phyloP scores from a whole-genome alignment of 75 land plant genomes.

The Cryptomeria japonica region DNA sequence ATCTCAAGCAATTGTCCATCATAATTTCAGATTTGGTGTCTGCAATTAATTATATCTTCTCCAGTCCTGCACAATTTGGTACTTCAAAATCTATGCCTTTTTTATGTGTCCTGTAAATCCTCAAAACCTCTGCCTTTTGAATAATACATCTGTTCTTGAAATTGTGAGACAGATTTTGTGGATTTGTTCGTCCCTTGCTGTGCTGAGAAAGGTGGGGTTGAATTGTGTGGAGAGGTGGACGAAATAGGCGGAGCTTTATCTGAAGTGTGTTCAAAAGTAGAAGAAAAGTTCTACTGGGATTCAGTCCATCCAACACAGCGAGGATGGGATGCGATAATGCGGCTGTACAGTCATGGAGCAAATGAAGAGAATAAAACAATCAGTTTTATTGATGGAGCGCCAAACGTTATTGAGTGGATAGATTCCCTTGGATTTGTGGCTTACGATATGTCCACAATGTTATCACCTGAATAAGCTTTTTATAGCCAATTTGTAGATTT shows the following conservation, averaged over 20 bases:
- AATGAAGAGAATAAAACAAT: not conserved
- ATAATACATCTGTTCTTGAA: not conserved
- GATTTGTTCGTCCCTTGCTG: not conserved
- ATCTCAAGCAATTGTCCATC: too few species aligned
- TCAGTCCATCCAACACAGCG: conserved; percentile 21
- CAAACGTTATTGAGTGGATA: not conserved
- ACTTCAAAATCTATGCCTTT: not conserved
- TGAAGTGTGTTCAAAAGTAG: conserved; percentile 9
- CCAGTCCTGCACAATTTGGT: not conserved
- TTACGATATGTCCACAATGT: not conserved
- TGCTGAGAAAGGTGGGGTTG: not conserved
- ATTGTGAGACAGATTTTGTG: not conserved
- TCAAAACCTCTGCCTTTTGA: too few species aligned
- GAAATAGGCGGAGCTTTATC: not conserved
- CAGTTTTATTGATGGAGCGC: not conserved
- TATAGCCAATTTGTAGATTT: too few species aligned
- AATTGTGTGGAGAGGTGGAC: conserved; percentile 18
- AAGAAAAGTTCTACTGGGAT: conserved; percentile 27
- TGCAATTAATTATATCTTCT: too few species aligned
- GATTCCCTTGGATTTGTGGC: not conserved
- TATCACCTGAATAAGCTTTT: too few species aligned
- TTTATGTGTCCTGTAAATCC: too few species aligned
- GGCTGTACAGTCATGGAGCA: not conserved
- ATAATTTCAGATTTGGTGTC: too few species aligned
- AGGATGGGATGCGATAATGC: conserved; percentile 14